Evolutionary conservation across 1,139 yeast species (phyloP).

Genomic region (Kodamaea arcana): DNA sequence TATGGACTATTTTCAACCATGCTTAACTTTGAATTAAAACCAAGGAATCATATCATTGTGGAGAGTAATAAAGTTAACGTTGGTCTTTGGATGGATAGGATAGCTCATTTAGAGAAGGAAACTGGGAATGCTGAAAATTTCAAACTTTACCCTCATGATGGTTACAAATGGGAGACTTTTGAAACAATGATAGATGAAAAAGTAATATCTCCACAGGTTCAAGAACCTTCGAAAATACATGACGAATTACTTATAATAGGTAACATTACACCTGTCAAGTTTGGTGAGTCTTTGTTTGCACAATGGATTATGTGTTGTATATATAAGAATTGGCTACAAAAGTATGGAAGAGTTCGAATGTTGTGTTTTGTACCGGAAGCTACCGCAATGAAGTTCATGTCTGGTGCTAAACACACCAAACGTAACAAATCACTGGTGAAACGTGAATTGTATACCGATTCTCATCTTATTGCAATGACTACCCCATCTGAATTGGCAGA

Average conservation of each 20-base stretch:
- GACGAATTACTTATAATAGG: conserved; percentile 62
- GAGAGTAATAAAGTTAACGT: conserved; percentile 46
- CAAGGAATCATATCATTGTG: conserved; percentile 56
- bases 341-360: conserved; percentile 71
- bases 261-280: conserved; percentile 47
- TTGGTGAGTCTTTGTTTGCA: conserved; percentile 66
- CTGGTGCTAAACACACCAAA: conserved; percentile 40
- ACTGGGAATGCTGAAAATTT: conserved; percentile 29
- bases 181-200: conserved; percentile 39
- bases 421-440: conserved; percentile 60
- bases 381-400: conserved; percentile 60
- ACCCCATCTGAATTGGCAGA: conserved; percentile 19
- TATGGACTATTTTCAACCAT: conserved; percentile 51
- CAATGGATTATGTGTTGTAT: conserved; percentile 75
- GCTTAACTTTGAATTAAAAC: conserved; percentile 53
- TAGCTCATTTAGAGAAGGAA: conserved; percentile 17
- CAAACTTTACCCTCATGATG: conserved; percentile 37
- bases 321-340: conserved; percentile 70
- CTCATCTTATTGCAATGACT: conserved; percentile 48
- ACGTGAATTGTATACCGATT: conserved; percentile 55
- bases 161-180: conserved; percentile 66
- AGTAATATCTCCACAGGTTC: conserved; percentile 34
- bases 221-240: conserved; percentile 40
- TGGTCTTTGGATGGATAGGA: conserved; percentile 23
- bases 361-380: conserved; percentile 55